These are phyloP conservation scores for Trichosporon ovoides DNA, from an alignment of 1,284 basidiomycete species.

Conservation along the genomic window DNA sequence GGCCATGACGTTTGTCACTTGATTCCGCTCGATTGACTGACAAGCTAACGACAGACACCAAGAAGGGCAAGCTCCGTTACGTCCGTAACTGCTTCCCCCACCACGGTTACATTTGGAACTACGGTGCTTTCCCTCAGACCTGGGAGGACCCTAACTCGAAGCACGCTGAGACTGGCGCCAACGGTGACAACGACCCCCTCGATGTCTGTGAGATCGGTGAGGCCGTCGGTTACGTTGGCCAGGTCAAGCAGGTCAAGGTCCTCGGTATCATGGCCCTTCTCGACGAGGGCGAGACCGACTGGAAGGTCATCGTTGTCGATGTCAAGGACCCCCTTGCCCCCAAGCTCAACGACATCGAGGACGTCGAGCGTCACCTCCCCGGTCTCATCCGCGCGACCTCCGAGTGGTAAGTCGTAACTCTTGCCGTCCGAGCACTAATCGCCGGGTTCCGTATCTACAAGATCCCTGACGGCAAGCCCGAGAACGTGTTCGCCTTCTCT, in stretches of 20 bases:
- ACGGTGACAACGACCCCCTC: constrained; percentile 98
- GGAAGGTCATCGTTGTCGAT: constrained; percentile 98
- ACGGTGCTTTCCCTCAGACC: constrained; percentile 95
- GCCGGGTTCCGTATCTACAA: constrained; percentile 89
- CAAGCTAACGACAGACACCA: constrained; percentile 39
- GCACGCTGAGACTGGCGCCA: constrained; percentile 97
- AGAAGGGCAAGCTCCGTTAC: constrained; percentile 81
- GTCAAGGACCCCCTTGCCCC: constrained; percentile 91
- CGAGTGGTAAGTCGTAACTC: constrained; percentile 67
- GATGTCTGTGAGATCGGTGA: constrained; percentile 99
- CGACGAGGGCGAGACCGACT: constrained; percentile 97
- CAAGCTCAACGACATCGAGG: constrained; percentile 98
- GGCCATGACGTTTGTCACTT: no score
- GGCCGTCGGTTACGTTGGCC: constrained; percentile 93
- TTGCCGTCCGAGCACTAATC: background rate
- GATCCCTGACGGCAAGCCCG: constrained; percentile 92
- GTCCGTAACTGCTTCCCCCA: constrained; percentile 99
- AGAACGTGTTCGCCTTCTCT: constrained; percentile 98
- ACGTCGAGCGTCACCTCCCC: constrained; percentile 96
- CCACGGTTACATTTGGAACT: constrained; percentile 88
- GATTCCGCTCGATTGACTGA: no score
- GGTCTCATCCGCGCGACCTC: constrained; percentile 94
- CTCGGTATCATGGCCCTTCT: constrained; percentile 99
- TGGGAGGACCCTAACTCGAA: constrained; percentile 90
- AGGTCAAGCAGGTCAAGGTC: constrained; percentile 99